Evolutionary conservation across 2,329 filamentous ascomycete species (phyloP).

Genomic region (Dryadomyces quercivorus): DNA sequence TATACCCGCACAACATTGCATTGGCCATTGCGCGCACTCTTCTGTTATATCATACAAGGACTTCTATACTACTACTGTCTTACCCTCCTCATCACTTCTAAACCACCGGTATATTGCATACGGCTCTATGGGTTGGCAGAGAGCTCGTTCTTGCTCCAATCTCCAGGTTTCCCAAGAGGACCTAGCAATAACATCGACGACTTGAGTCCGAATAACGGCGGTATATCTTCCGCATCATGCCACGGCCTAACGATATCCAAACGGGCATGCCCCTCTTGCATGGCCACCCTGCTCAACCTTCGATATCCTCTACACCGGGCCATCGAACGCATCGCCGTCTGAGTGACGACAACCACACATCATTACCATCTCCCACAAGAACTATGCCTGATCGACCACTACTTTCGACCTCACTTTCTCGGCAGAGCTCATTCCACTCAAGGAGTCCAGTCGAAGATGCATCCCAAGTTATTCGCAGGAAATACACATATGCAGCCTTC

Average conservation of each 20-base stretch:
- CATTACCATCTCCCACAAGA: background rate
- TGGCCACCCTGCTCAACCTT: background rate
- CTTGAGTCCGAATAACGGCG: too few relatives aligned
- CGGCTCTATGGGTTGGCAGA: too few relatives aligned
- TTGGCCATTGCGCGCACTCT: too few relatives aligned
- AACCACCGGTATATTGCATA: too few relatives aligned
- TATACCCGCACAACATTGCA: too few relatives aligned
- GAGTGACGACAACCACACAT: background rate
- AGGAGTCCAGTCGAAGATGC: constrained; percentile 56
- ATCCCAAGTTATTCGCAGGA: constrained; percentile 56
- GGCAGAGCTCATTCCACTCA: constrained; percentile 62
- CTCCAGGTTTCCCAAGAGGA: too few relatives aligned
- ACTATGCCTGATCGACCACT: background rate
- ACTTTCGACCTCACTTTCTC: constrained; percentile 17
- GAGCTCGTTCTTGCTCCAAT: too few relatives aligned
- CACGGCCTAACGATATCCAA: constrained; percentile 1
- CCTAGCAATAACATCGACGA: too few relatives aligned
- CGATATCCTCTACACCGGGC: background rate
- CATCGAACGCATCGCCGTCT: constrained; percentile 3
- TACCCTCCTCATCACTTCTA: too few relatives aligned
- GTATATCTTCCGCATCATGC: background rate
- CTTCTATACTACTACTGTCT: too few relatives aligned
- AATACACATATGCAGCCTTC: constrained; percentile 76
- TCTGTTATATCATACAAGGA: too few relatives aligned
- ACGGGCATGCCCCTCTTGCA: constrained; percentile 4